Evolutionary conservation across 2,329 filamentous ascomycete species (phyloP).

Genomic region (Penicillium freii): DNA sequence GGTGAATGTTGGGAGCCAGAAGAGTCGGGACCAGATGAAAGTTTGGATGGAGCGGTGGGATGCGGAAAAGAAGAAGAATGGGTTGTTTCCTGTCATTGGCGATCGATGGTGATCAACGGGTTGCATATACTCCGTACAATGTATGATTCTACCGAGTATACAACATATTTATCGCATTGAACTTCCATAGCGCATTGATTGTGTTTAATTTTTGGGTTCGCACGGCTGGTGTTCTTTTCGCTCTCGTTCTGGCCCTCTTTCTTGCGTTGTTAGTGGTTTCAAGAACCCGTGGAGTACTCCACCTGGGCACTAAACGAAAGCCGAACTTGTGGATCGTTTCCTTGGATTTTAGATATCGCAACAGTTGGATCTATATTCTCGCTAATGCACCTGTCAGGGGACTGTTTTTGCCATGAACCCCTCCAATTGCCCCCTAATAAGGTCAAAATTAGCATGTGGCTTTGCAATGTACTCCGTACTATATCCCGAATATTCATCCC

Average conservation of each 20-base stretch:
- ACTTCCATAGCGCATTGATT: not conserved
- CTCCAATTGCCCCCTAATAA: not conserved
- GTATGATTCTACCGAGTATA: not conserved
- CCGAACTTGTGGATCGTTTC: slow-evolving; percentile 1
- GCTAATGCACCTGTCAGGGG: slow-evolving; percentile 8
- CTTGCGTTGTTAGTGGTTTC: not conserved
- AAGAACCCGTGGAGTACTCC: not conserved
- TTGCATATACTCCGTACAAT: not conserved
- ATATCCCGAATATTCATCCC: not conserved
- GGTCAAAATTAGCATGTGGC: not conserved
- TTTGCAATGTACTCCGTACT: not conserved
- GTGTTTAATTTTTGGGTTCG: not conserved
- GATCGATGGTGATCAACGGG: slow-evolving; percentile 27
- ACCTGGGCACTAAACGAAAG: not conserved
- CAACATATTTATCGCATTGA: not conserved
- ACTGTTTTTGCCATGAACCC: not conserved
- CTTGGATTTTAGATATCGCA: not conserved
- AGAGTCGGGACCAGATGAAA: slow-evolving; percentile 65
- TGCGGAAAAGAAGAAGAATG: slow-evolving; percentile 61
- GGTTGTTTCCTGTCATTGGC: slow-evolving; percentile 51
- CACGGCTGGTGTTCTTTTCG: not conserved
- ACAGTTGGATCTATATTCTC: slow-evolving; percentile 1
- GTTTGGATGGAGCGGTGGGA: slow-evolving; percentile 65
- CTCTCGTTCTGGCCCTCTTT: not conserved
- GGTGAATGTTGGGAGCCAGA: slow-evolving; percentile 74